phyloP scores from a whole-genome alignment of 768 basidiomycete genomes.

The Suillus variegatus region DNA sequence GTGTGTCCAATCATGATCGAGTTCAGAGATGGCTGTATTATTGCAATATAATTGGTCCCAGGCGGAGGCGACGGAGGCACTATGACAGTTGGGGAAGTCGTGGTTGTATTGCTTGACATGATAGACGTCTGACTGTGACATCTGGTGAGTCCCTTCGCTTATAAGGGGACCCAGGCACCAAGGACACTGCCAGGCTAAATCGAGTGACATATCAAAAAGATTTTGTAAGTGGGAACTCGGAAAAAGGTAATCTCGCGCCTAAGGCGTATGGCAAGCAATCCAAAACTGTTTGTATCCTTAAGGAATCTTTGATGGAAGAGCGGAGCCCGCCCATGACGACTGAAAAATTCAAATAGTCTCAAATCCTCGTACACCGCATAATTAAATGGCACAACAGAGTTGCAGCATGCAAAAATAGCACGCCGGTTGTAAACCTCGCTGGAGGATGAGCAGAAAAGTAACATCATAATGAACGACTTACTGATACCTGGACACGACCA shows the following conservation, averaged over 20 bases:
- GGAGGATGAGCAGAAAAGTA: neutral
- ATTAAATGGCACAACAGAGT: neutral
- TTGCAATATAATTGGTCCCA: conserved; percentile 7
- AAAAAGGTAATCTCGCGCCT: neutral
- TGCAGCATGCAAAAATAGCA: neutral
- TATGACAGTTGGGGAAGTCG: neutral
- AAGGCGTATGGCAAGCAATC: neutral
- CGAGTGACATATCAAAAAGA: neutral
- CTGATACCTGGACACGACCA: neutral
- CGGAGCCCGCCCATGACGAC: neutral
- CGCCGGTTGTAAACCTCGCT: neutral
- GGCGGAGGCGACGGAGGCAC: conserved; percentile 1
- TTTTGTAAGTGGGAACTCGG: neutral
- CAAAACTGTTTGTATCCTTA: neutral
- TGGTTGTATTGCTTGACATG: conserved; percentile 3
- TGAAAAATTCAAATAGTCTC: neutral
- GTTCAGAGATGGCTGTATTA: conserved; percentile 7
- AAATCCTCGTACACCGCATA: neutral
- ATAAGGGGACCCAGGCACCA: neutral
- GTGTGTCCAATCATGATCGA: conserved; percentile 2
- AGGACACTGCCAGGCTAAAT: neutral
- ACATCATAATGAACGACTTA: neutral
- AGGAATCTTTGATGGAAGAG: neutral
- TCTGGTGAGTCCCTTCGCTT: neutral
- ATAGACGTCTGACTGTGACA: neutral